phyloP scores from a whole-genome alignment of 1,139 yeast genomes.

The Yamadazyma atlantica region DNA sequence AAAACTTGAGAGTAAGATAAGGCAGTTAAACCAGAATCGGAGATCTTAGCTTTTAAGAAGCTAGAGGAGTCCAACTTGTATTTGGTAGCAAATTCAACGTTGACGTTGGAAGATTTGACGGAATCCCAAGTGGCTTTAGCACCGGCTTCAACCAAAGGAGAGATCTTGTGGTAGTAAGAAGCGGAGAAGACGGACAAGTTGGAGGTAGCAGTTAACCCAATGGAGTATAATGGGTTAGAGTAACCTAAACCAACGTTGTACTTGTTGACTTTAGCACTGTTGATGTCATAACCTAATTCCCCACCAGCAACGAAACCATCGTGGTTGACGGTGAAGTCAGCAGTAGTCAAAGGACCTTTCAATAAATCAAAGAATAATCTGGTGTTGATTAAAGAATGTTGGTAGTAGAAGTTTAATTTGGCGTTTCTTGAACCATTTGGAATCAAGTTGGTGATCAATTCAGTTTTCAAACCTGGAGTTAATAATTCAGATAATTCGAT shows the following conservation, averaged over 20 bases:
- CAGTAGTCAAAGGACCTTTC: constrained; percentile 94
- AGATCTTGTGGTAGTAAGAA: constrained; percentile 95
- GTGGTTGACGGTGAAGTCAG: constrained; percentile 93
- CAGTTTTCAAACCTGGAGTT: constrained; percentile 95
- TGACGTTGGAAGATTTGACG: constrained; percentile 63
- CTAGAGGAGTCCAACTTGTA: constrained; percentile 85
- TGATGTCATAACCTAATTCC: constrained; percentile 94
- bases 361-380: constrained; percentile 93
- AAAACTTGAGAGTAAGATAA: constrained; percentile 91
- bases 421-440: constrained; percentile 91
- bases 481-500: constrained; percentile 88
- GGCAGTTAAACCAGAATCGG: constrained; percentile 95
- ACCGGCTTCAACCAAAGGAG: constrained; percentile 92
- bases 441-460: constrained; percentile 81
- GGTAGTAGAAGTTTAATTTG: constrained; percentile 86
- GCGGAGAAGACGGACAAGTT: constrained; percentile 91
- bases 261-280: constrained; percentile 88
- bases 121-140: constrained; percentile 98
- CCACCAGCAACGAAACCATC: constrained; percentile 98
- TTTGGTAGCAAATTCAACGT: constrained; percentile 94
- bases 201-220: constrained; percentile 86
- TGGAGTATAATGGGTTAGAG: constrained; percentile 83
- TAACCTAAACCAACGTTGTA: constrained; percentile 95
- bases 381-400: constrained; percentile 91
- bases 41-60: constrained; percentile 94